Conservation (phyloP, 2,329 filamentous ascomycete species). For the Colletotrichum chrysophilum region DNA sequence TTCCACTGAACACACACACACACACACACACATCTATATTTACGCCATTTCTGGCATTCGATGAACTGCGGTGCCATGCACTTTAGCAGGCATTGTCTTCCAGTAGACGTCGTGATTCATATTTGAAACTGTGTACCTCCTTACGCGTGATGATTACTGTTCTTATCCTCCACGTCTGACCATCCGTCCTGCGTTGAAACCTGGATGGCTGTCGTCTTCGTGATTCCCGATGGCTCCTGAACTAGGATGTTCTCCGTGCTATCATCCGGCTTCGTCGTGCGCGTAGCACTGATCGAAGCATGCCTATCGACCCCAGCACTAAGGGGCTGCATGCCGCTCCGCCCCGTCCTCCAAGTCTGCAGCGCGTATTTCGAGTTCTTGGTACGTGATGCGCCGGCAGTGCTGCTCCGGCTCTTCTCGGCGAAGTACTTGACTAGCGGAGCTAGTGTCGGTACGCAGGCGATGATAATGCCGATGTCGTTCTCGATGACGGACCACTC, state of each 20-base stretch:
- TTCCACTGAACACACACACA: too few species aligned
- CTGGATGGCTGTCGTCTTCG: not conserved
- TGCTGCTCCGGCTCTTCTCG: constrained; percentile 28
- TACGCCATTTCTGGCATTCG: too few species aligned
- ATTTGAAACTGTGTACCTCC: not conserved
- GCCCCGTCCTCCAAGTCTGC: constrained; percentile 27
- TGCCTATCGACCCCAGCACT: not conserved
- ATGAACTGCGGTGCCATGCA: too few species aligned
- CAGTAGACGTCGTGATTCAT: too few species aligned
- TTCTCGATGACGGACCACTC: constrained; percentile 52
- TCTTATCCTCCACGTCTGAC: not conserved
- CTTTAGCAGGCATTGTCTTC: too few species aligned
- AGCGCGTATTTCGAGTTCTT: constrained; percentile 27
- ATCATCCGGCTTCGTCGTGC: not conserved
- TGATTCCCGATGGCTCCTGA: not conserved
- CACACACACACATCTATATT: too few species aligned
- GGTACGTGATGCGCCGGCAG: not conserved
- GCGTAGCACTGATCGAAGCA: not conserved
- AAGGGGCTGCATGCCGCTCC: constrained; percentile 24
- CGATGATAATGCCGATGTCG: constrained; percentile 47
- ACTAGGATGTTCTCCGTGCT: constrained; percentile 13
- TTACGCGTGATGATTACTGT: not conserved
- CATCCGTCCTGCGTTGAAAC: not conserved
- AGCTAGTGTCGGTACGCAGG: constrained; percentile 46
- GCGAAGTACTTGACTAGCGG: constrained; percentile 43